Conservation (phyloP, 257 asterid genomes). For the Echium plantagineum region DNA sequence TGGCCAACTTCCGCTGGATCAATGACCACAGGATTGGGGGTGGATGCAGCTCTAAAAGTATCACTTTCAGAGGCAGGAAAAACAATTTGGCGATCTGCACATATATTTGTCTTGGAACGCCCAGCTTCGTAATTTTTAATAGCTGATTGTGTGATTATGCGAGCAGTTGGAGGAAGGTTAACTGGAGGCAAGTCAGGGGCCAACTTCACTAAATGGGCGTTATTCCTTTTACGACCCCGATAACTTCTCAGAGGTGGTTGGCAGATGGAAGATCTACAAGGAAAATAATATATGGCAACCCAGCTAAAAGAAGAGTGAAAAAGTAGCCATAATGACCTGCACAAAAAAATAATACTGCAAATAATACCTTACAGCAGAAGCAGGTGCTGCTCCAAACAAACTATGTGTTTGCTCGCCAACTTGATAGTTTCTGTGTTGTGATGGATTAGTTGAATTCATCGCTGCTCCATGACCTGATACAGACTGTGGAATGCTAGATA, state of each 20-base stretch:
- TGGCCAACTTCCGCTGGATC: slow-evolving; percentile 25
- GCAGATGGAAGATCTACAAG: slow-evolving; percentile 39
- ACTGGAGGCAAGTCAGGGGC: slow-evolving; percentile 94
- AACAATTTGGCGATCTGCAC: slow-evolving; percentile 18
- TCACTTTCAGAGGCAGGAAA: slow-evolving; percentile 18
- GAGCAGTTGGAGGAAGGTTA: slow-evolving; percentile 94
- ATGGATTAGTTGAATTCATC: slow-evolving; percentile 16
- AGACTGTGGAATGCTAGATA: slow-evolving; percentile 22
- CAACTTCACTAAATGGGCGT: slow-evolving; percentile 65
- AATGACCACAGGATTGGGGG: slow-evolving; percentile 16
- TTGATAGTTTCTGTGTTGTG: slow-evolving; percentile 27
- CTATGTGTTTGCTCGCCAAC: slow-evolving; percentile 25
- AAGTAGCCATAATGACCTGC: background rate
- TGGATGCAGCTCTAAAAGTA: slow-evolving; percentile 16
- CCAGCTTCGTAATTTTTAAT: slow-evolving; percentile 46
- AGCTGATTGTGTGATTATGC: slow-evolving; percentile 80
- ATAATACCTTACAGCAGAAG: slow-evolving; percentile 40
- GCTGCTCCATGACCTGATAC: slow-evolving; percentile 7
- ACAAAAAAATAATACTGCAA: slow-evolving; percentile 2
- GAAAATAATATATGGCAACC: slow-evolving; percentile 11
- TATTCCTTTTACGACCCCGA: slow-evolving; percentile 49
- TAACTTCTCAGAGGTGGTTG: slow-evolving; percentile 43
- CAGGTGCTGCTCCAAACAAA: slow-evolving; percentile 23
- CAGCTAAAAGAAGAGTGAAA: slow-evolving; percentile 12
- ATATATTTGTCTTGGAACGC: slow-evolving; percentile 17